phyloP scores from a whole-genome alignment of 352 stramenopile species.

The Pythium brassicae region DNA sequence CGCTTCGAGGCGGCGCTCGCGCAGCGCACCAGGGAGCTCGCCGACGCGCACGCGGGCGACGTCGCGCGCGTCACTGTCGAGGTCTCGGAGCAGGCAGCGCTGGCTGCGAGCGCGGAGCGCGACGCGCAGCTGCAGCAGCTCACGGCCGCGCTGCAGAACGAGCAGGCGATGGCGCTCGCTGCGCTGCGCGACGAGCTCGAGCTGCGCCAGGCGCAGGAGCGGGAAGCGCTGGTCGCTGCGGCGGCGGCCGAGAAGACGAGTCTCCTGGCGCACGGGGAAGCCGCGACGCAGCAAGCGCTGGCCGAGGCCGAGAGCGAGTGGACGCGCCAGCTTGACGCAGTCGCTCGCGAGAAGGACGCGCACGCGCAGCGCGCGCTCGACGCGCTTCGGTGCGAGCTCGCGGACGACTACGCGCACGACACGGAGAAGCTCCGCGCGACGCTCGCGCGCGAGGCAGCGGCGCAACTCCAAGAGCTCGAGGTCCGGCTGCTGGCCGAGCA shows the following conservation, averaged over 20 bases:
- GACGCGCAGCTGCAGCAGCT: slow-evolving; percentile 17
- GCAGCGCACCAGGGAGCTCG: slow-evolving; percentile 26
- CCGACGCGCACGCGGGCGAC: slow-evolving; percentile 21
- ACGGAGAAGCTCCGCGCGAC: slow-evolving; percentile 28
- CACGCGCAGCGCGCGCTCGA: slow-evolving; percentile 19
- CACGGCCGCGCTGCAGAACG: slow-evolving; percentile 16
- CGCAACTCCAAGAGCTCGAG: slow-evolving; percentile 44
- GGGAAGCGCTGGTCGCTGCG: slow-evolving; percentile 7
- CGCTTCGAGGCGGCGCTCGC: slow-evolving; percentile 32
- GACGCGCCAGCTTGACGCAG: slow-evolving; percentile 13
- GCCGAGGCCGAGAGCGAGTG: slow-evolving; percentile 22
- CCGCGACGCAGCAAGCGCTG: slow-evolving; percentile 11
- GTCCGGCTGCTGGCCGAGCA: slow-evolving; percentile 41
- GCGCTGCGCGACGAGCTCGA: neutral
- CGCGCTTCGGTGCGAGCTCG: slow-evolving; percentile 11
- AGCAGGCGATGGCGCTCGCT: slow-evolving; percentile 1
- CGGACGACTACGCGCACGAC: slow-evolving; percentile 16
- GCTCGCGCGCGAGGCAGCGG: slow-evolving; percentile 24
- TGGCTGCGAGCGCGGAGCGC: too few relatives aligned
- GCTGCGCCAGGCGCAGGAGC: slow-evolving; percentile 14
- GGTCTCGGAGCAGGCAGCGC: slow-evolving; percentile 19
- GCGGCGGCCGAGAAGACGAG: slow-evolving; percentile 18
- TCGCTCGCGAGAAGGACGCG: slow-evolving; percentile 4
- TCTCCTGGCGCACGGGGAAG: slow-evolving; percentile 2
- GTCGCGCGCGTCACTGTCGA: slow-evolving; percentile 19